Base-by-base conservation (phyloP, 2,329 filamentous ascomycete species). In the Xenoacremonium recifei region DNA sequence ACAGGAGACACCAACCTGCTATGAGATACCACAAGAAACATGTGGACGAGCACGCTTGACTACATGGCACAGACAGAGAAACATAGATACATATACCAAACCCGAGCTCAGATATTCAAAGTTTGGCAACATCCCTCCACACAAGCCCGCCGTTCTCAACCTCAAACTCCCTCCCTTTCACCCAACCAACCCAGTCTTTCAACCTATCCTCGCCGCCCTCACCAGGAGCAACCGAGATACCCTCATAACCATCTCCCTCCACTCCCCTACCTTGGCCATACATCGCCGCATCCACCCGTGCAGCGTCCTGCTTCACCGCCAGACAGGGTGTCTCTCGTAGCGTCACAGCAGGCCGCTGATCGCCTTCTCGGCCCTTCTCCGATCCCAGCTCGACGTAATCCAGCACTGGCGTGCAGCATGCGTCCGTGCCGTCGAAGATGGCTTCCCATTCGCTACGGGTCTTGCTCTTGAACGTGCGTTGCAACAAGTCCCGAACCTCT, bases 371-470 rank as follows among this genome's bases (percentile, higher is more conserved):
- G n/a, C 43, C 48, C 7, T 60, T 37, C 25, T 69, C 61, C 3
- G 46, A 55, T 54, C 89, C 79, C 32, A 96, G 70, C 66, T 96
- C 90, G 0, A 54, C 58, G 51, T 89, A 87, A 23, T 82, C 83
- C 31, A 96, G 70, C 2, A 97, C 87, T 0, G 92, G 92, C n/a
- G 88, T 89, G 49, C 86, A 89, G 64, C 92, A 97, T 2, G 92
- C 92, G 67, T 97, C 92, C 0, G 87, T 93, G 10, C 87, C 88
- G 61, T 95, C 88, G 61, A 96, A 97, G 5, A 95, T 71, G 4
- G 47, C 61, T 66, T 96, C 92, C 92, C 92, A 97, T 62, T 95
- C 85, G 1, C 66, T 60, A 23, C 91, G 76, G 4, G 85, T 85
- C 68, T 82, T 89, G 33, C 70, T 65, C 61, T 75, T 80, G 64